Conservation (phyloP, 1,284 basidiomycete species). For the Wolfiporia cocos region DNA sequence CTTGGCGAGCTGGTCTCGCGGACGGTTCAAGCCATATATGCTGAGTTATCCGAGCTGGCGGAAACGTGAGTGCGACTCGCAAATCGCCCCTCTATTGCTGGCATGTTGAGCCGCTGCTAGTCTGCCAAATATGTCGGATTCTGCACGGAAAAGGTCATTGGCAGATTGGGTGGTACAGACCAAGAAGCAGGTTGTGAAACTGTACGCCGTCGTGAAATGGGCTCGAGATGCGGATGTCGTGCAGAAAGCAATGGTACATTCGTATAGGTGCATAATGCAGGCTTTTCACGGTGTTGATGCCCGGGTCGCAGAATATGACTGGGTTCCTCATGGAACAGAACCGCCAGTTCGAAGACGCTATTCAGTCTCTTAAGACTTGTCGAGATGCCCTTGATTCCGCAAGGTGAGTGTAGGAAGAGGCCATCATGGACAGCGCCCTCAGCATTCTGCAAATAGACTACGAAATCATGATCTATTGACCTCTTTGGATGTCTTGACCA, state of each 20-base stretch:
- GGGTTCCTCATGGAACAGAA: conserved; percentile 83
- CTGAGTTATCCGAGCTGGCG: conserved; percentile 76
- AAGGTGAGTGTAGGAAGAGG: conserved; percentile 36
- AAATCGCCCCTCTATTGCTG: too few relatives aligned
- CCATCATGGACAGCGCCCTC: not conserved
- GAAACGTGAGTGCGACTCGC: conserved; percentile 85
- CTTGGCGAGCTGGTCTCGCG: conserved; percentile 74
- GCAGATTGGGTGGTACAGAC: conserved; percentile 86
- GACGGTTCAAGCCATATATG: conserved; percentile 75
- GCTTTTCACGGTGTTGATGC: conserved; percentile 1
- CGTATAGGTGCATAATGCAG: not conserved
- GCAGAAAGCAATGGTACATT: conserved; percentile 75
- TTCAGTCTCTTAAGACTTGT: conserved; percentile 56
- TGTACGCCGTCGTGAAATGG: conserved; percentile 84
- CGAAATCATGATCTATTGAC: conserved; percentile 89
- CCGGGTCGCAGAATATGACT: conserved; percentile 61
- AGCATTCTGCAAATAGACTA: conserved; percentile 38
- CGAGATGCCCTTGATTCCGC: conserved; percentile 65
- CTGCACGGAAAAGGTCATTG: conserved; percentile 74
- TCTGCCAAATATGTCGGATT: conserved; percentile 79
- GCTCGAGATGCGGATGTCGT: conserved; percentile 73
- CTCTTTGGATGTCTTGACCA: conserved; percentile 80
- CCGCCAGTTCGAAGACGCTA: conserved; percentile 72
- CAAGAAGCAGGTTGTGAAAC: conserved; percentile 85
- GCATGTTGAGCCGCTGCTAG: conserved; percentile 30